Evolutionary conservation across 371 early-diverging fungal genomes (phyloP).

Genomic region (Mortierella sp.): DNA sequence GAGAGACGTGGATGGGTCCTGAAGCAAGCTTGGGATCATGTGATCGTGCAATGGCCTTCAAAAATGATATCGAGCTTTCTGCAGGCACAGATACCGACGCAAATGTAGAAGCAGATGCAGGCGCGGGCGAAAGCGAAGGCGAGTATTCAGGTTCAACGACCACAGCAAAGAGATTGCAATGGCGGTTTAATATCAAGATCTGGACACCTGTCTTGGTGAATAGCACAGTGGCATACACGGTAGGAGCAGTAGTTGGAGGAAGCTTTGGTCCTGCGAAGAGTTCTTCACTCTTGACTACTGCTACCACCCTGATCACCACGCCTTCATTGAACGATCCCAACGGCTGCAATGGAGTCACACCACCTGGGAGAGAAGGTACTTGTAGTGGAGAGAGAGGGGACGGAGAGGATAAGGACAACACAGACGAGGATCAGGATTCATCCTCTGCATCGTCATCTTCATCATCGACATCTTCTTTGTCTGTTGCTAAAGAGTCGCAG

Average conservation of each 20-base stretch:
- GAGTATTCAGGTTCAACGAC: not conserved
- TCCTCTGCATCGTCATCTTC: constrained; percentile 18
- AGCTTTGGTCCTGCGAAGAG: not conserved
- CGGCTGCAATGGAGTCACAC: too few species aligned
- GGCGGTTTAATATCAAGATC: constrained; percentile 38
- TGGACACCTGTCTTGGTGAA: constrained; percentile 42
- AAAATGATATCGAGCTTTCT: not conserved
- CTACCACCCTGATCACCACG: too few species aligned
- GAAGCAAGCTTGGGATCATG: constrained; percentile 14
- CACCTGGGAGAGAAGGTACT: too few species aligned
- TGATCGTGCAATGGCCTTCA: not conserved
- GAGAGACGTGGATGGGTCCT: constrained; percentile 39
- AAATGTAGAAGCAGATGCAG: too few species aligned
- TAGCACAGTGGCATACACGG: constrained; percentile 2
- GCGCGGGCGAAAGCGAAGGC: too few species aligned
- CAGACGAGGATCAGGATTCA: constrained; percentile 14
- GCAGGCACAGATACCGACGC: not conserved
- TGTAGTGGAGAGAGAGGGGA: too few species aligned
- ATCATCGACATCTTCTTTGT: constrained; percentile 34
- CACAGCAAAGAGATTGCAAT: constrained; percentile 11
- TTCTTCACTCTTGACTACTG: too few species aligned
- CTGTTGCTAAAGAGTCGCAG: not conserved
- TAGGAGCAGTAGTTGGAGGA: not conserved
- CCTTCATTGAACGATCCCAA: too few species aligned
- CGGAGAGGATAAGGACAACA: too few species aligned